phyloP scores from a whole-genome alignment of 176 grass and related monocot genomes.

The Zoysia pacifica region DNA sequence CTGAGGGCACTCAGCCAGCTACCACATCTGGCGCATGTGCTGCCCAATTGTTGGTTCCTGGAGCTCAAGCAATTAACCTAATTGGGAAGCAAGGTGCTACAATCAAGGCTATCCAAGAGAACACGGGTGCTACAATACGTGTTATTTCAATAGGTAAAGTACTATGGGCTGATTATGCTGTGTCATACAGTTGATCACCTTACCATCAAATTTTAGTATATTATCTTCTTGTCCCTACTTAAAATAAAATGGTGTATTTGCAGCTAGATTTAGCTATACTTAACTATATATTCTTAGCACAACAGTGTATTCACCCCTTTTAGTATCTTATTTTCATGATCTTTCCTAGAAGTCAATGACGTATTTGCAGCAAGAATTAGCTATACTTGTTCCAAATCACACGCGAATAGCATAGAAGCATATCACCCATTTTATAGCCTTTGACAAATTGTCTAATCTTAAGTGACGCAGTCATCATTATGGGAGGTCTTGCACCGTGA shows the following conservation, averaged over 20 bases:
- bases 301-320: background rate
- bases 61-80: conserved; percentile 89
- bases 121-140: conserved; percentile 61
- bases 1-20: conserved; percentile 45
- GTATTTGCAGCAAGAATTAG: too few relatives aligned
- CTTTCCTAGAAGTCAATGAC: too few relatives aligned
- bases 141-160: conserved; percentile 75
- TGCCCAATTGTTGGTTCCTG: conserved; percentile 77
- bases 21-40: conserved; percentile 56
- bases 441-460: conserved; percentile 5
- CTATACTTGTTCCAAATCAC: too few relatives aligned
- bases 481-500: background rate
- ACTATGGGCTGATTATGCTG: conserved; percentile 32
- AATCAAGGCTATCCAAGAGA: conserved; percentile 95
- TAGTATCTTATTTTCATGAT: background rate
- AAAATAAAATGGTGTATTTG: conserved; percentile 15
- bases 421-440: background rate
- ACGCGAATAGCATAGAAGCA: too few relatives aligned
- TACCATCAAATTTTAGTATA: background rate
- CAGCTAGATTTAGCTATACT: conserved; percentile 3
- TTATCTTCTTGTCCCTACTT: conserved; percentile 12
- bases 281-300: conserved; percentile 12
- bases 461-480: background rate
- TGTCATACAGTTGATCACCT: conserved; percentile 19
- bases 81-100: conserved; percentile 93